Conservation (phyloP, 805 yeast species). For the Saturnispora besseyi region DNA sequence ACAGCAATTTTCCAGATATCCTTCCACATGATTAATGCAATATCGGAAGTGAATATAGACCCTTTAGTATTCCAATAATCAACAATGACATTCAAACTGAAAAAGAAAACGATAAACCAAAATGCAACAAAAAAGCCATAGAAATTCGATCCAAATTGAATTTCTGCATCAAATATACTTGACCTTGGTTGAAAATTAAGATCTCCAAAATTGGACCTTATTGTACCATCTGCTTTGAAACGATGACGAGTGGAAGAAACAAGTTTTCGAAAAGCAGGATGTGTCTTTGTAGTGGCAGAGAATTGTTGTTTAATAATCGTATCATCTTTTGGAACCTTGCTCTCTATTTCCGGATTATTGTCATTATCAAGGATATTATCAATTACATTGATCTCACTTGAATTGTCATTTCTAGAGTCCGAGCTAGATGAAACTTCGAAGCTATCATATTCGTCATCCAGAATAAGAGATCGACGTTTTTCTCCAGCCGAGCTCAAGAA, state of each 20-base stretch:
- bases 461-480: slow-evolving; percentile 17
- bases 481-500: not conserved
- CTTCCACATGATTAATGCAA: slow-evolving; percentile 46
- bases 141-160: slow-evolving; percentile 41
- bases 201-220: slow-evolving; percentile 48
- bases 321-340: not conserved
- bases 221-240: slow-evolving; percentile 26
- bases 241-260: slow-evolving; percentile 7
- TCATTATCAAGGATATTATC: not conserved
- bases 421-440: not conserved
- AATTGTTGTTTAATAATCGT: not conserved
- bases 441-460: slow-evolving; percentile 17
- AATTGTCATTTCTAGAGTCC: not conserved
- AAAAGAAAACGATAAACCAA: slow-evolving; percentile 60
- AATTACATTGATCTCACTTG: not conserved
- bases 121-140: slow-evolving; percentile 75
- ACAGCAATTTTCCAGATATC: slow-evolving; percentile 62
- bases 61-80: slow-evolving; percentile 44
- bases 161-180: slow-evolving; percentile 46
- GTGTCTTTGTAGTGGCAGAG: not conserved
- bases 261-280: not conserved
- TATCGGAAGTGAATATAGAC: slow-evolving; percentile 39
- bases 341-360: not conserved
- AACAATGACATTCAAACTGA: slow-evolving; percentile 43
- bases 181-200: slow-evolving; percentile 36